Evolutionary conservation across 352 stramenopile species (phyloP).

Genomic region (Globisporangium ultimum): DNA sequence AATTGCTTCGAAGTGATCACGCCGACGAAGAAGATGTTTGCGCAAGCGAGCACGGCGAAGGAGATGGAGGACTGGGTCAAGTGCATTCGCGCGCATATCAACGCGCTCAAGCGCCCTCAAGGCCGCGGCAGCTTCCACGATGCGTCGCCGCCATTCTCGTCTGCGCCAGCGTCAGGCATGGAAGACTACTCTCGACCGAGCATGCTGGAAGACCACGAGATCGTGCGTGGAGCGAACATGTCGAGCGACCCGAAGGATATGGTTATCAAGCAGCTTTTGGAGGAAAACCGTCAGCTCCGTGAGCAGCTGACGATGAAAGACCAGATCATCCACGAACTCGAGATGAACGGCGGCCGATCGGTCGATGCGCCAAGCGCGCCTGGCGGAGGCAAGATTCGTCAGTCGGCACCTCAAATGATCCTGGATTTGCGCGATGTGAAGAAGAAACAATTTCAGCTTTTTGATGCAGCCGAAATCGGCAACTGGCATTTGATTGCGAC

Average conservation of each 20-base stretch:
- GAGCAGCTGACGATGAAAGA: conserved; percentile 82
- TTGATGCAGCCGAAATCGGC: conserved; percentile 79
- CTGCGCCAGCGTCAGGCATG: conserved; percentile 21
- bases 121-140: conserved; percentile 68
- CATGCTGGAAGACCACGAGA: conserved; percentile 81
- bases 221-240: conserved; percentile 74
- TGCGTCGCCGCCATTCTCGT: conserved; percentile 22
- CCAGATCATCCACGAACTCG: conserved; percentile 80
- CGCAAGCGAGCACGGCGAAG: conserved; percentile 69
- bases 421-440: conserved; percentile 81
- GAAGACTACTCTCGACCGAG: conserved; percentile 82
- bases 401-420: conserved; percentile 75
- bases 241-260: conserved; percentile 84
- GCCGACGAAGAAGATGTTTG: conserved; percentile 84
- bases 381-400: conserved; percentile 30
- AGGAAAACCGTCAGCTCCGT: conserved; percentile 75
- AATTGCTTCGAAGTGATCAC: conserved; percentile 88
- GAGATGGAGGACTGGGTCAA: conserved; percentile 89
- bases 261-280: conserved; percentile 83
- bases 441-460: conserved; percentile 89
- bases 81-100: conserved; percentile 76
- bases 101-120: conserved; percentile 51
- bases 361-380: conserved; percentile 19
- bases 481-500: conserved; percentile 83
- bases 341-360: conserved; percentile 56